Base-by-base conservation (phyloP, 371 early-diverging fungal species). In the Mortierella sp. region DNA sequence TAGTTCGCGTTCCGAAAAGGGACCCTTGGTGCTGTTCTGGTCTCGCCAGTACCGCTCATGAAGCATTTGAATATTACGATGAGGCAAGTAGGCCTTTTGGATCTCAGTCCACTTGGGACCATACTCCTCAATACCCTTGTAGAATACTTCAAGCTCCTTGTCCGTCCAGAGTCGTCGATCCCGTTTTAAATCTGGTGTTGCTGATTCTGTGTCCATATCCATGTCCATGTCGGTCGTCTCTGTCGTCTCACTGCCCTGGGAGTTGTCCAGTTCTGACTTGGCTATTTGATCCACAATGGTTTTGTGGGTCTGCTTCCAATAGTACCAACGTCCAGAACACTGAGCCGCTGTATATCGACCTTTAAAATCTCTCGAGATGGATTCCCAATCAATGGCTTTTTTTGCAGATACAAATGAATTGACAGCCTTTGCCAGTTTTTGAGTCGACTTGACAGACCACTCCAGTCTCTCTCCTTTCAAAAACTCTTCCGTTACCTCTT, bases 1-100 rank as follows among this genome's bases (percentile, higher is more conserved):
- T 4, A 70, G 61, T n/a, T 79, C 80, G 52, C 57, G 57, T 50
- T 62, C 73, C 12, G 66, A 52, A 47, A 79, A 79, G n/a, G 60
- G 66, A 0, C 80, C 80, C 18, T 45, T 53, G 47, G 59, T 69
- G 47, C 68, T 70, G 7, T 62, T 55, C 14, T 63, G 70, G 19
- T 25, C 59, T 7, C 80, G 62, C 66, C 66, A 59, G 23, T 69
- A 72, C 1, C 80, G 73, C 26, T 79, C 80, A 25, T 59, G 62
- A 3, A 79, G 5, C 73, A 58, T 59, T 23, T 73, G 66, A 7
- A 16, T 59, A 2, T 73, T 57, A 37, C 80, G 65, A 28, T 79
- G 73, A 1, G 80, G 80, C 1, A 79, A 61, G 19, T 66, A 53
- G 0, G 44, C 46, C 14, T 79, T 60, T 18, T 69, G 73, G 14